phyloP scores from a whole-genome alignment of 2,329 filamentous ascomycete genomes.

The Magnaporthiopsis poae region DNA sequence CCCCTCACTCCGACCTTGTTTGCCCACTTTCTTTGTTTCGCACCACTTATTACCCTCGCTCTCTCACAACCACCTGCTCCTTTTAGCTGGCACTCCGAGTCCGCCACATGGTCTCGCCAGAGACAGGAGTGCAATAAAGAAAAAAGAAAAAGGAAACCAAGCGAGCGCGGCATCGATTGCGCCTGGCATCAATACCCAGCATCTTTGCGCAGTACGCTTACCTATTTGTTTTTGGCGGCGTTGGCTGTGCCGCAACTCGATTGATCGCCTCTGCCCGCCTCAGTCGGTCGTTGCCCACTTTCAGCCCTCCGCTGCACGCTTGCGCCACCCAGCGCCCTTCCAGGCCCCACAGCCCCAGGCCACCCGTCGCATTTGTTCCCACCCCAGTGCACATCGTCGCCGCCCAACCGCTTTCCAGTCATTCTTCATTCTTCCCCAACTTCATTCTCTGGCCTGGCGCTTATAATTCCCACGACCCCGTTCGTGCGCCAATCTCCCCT shows the following conservation, averaged over 20 bases:
- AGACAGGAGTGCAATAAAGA: background rate
- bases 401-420: background rate
- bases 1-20: constrained; percentile 1
- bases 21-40: background rate
- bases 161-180: background rate
- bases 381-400: background rate
- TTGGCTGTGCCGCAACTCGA: background rate
- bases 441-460: constrained; percentile 1
- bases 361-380: background rate
- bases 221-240: background rate
- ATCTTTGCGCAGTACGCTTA: background rate
- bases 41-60: background rate
- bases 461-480: constrained; percentile 6
- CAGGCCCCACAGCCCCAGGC: background rate
- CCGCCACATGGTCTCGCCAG: background rate
- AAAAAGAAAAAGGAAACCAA: background rate
- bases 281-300: background rate
- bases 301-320: background rate
- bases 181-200: background rate
- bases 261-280: background rate
- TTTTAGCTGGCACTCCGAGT: constrained; percentile 15
- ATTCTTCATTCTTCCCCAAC: constrained; percentile 1
- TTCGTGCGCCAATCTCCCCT: too few species aligned
- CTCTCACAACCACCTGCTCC: constrained; percentile 5
- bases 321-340: background rate